These are phyloP conservation scores for Lipomyces starkeyi DNA, from an alignment of 805 yeast species.

Conservation along the genomic window DNA sequence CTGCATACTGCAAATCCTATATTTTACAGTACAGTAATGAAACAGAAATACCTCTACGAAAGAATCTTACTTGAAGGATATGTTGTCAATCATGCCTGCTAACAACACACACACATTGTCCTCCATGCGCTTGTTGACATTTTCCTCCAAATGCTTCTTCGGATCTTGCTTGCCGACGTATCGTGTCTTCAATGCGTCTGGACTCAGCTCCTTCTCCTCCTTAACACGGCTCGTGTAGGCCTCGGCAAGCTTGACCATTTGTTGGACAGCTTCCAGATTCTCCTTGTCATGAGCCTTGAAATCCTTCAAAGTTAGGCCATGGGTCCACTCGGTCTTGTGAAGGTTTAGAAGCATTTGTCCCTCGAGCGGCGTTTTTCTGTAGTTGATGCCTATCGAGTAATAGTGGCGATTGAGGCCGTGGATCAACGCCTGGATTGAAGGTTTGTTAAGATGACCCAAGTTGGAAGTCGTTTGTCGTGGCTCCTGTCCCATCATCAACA, in stretches of 20 bases:
- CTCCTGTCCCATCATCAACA: slow-evolving; percentile 94
- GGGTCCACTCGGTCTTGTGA: slow-evolving; percentile 95
- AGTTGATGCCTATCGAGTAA: slow-evolving; percentile 93
- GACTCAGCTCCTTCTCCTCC: slow-evolving; percentile 87
- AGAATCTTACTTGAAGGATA: slow-evolving; percentile 71
- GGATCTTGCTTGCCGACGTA: slow-evolving; percentile 99
- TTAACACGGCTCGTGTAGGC: slow-evolving; percentile 87
- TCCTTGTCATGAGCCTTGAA: slow-evolving; percentile 77
- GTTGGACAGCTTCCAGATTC: slow-evolving; percentile 72
- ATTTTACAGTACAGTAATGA: neutral
- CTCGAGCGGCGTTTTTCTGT: slow-evolving; percentile 88
- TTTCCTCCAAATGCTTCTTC: slow-evolving; percentile 91
- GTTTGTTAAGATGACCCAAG: slow-evolving; percentile 92
- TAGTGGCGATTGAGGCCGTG: slow-evolving; percentile 97
- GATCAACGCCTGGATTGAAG: slow-evolving; percentile 93
- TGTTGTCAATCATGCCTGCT: slow-evolving; percentile 87
- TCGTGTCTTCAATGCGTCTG: slow-evolving; percentile 89
- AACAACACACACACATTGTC: slow-evolving; percentile 86
- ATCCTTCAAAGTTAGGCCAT: slow-evolving; percentile 80
- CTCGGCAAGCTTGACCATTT: slow-evolving; percentile 87
- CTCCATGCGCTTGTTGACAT: slow-evolving; percentile 84
- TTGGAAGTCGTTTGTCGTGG: slow-evolving; percentile 98
- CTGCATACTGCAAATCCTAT: neutral
- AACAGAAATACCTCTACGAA: neutral
- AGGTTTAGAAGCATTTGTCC: slow-evolving; percentile 91